Evolutionary conservation across 208 protist species (phyloP), one percentile per base, ranked within the genome.

Genomic region (Acanthamoeba rhysodes): DNA sequence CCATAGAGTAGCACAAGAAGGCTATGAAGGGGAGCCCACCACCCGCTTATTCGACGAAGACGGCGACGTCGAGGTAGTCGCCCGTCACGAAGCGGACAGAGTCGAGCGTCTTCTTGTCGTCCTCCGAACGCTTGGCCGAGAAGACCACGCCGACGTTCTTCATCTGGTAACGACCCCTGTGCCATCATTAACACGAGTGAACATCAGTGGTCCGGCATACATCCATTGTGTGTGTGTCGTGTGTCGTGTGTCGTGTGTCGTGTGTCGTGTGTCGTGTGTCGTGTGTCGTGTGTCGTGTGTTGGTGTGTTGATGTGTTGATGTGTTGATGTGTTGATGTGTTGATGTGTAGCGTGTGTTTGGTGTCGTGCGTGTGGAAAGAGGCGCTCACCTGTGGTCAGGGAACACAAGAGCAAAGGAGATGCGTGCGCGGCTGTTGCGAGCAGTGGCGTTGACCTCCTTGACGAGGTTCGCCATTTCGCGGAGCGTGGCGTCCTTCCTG

Each of bases 61-160:
- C 59, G 48, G 80, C 37, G 2, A 88, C 80, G 80, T 62, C 45
- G 14, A 88, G 34, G 80, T 88, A 88, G 50, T 88, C 80, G 80
- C 80, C 80, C 10, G 80, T 88, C 37, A 88, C 80, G 53, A 88
- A 88, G 80, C 53, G 80, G 27, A 88, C 50, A 32, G 41, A 27
- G 80, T 88, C 80, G 29, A 88, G 80, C 20, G 80, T 88, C 80
- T 88, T 88, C 80, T 32, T 88, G n/a, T 88, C 80, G 53, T 88
- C 80, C 80, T 88, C 80, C 2, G 50, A 55, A 64, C 80, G 80
- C 50, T 64, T 55, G 37, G 41, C 16, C 2, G 80, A 41, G 29
- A 66, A 64, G 29, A 64, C 53, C 50, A 59, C 29, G 16, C 80
- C 80, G 10, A 88, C 50, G 32, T 88, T 24, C 80, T 88, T 88